Evolutionary conservation across 345 rosid genomes (phyloP), one percentile per base, ranked within the genome.

Genomic region (Citrus cavaleriei): DNA sequence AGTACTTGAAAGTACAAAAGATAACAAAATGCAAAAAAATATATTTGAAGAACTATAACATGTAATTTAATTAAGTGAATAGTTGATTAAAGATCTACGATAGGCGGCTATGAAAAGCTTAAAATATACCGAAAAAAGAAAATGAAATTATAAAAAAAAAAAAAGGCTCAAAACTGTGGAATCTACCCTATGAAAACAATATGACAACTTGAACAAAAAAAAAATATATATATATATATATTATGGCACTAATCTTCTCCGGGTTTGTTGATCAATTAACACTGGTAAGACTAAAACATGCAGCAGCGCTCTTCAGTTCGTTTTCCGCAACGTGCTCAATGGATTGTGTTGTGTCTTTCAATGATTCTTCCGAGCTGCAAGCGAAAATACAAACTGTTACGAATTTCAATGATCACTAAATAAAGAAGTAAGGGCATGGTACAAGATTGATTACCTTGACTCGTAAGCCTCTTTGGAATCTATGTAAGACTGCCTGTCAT

Each of bases 241-340:
- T 58, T 74, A 59, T 46, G 19, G 69, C 73, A 35, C 68, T 63
- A 19, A 21, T 80, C 64, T 73, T 46, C 49, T 62, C 28, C 21
- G 49, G 59, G 51, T 61, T 18, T 9, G n/a, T 70, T 74, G 58
- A 73, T 90, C 86, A 87, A 63, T 87, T 90, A 82, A 93, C 87
- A 86, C 97, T 91, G 25, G 93, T 93, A 35, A 95, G 95, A 78
- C 88, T 92, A 80, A 95, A 90, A 83, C 97, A 87, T 18, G 93
- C 93, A 32, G 98, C 95, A 6, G 97, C 99, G 80, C 81, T 93
- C 89, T 91, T 95, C 88, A 91, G 63, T 79, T 93, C 98, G 7
- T 90, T 91, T 64, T 89, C 93, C 28, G 87, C 93, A 24, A 82
- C 90, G 68, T 83, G 87, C 80, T 88, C 90, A 6, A 84, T 82